Evolutionary conservation across 2,329 filamentous ascomycete species (phyloP).

Genomic region (Cytospora piceicola): DNA sequence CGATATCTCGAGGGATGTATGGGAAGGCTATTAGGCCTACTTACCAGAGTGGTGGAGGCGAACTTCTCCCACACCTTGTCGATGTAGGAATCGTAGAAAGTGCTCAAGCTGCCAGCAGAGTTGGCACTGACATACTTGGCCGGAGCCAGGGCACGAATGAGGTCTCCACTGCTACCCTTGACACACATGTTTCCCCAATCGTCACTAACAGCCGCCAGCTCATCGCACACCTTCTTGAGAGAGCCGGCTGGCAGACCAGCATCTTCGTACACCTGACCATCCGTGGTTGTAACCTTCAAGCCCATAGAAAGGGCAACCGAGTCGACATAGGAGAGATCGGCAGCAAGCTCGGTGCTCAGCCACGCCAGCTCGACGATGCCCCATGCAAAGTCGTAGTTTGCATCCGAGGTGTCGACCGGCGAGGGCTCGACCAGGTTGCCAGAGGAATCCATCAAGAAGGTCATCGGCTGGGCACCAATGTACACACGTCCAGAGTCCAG

Average conservation of each 20-base stretch:
- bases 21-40: not conserved
- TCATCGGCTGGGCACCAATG: conserved; percentile 59
- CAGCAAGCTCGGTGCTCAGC: conserved; percentile 45
- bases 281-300: conserved; percentile 45
- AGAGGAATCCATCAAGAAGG: conserved; percentile 66
- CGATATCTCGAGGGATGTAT: conserved; percentile 30
- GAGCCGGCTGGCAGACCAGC: conserved; percentile 17
- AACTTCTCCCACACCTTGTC: conserved; percentile 53
- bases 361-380: conserved; percentile 56
- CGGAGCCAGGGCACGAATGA: conserved; percentile 51
- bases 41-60: conserved; percentile 29
- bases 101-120: conserved; percentile 4
- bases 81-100: conserved; percentile 51
- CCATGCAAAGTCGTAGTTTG: conserved; percentile 54
- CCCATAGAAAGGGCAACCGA: conserved; percentile 56
- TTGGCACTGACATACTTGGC: conserved; percentile 43
- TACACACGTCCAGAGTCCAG: conserved; percentile 54
- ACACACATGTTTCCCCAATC: conserved; percentile 53
- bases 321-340: conserved; percentile 57
- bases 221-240: conserved; percentile 16
- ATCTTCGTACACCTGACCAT: conserved; percentile 9
- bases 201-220: conserved; percentile 44
- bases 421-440: conserved; percentile 69
- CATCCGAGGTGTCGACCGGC: conserved; percentile 63
- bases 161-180: conserved; percentile 40